These are phyloP conservation scores for Przewalskia tangutica DNA, from an alignment of 257 asterid species.

Conservation along the genomic window DNA sequence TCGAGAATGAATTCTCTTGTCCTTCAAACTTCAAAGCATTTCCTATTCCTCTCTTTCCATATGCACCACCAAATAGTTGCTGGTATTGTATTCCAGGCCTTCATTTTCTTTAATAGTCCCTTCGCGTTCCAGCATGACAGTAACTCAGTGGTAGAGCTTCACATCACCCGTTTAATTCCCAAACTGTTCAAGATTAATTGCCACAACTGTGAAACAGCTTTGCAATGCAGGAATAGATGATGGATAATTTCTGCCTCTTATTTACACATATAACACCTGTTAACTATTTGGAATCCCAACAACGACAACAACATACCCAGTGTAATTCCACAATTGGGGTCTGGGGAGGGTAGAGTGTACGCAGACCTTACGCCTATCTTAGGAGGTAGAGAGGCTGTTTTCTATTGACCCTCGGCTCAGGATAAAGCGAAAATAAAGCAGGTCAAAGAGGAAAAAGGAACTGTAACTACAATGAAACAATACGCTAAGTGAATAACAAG, in stretches of 20 bases:
- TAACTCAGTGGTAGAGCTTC: background rate
- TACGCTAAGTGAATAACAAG: no score
- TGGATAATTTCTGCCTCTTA: background rate
- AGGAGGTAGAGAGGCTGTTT: no score
- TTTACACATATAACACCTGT: background rate
- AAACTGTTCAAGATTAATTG: background rate
- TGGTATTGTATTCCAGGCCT: background rate
- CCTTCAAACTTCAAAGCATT: slow-evolving; percentile 5
- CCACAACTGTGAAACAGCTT: background rate
- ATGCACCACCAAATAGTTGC: background rate
- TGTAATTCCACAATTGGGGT: no score
- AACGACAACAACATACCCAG: no score
- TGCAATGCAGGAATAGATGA: background rate
- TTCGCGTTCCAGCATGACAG: background rate
- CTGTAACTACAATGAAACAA: no score
- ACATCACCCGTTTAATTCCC: background rate
- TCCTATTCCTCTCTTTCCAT: background rate
- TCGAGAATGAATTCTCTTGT: background rate
- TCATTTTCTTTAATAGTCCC: background rate
- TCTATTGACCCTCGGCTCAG: no score
- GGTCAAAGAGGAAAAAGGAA: no score
- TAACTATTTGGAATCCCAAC: background rate
- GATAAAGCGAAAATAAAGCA: no score
- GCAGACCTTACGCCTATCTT: no score
- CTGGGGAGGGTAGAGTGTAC: no score